Evolutionary conservation across 331 rosid genomes (phyloP), one percentile per base, ranked within the genome.

Genomic region (Quercus phellos): DNA sequence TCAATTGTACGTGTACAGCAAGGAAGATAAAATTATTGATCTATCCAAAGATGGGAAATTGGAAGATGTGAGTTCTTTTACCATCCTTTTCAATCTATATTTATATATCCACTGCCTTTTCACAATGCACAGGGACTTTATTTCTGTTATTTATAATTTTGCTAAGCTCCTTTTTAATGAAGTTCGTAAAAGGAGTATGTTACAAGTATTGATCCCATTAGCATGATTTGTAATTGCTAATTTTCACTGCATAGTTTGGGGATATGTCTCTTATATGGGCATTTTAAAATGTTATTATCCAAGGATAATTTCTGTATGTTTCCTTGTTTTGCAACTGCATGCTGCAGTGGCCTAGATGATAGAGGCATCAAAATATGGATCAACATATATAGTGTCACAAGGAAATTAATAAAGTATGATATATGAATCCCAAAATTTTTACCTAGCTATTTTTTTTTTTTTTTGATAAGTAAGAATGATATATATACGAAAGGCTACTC

Each of bases 11-110:
- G 99, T 90, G 42, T 82, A 86, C 86, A 90, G 77, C 85, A 90
- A 89, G 87, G 80, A 87, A 27, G 95, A 92, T 85, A 64, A 86
- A 74, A 80, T 88, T 74, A 89, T 94, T 84, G 86, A 77, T 82
- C 93, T 94, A 70, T 90, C 92, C 59, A 73, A 81, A 55, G 97
- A 88, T 70, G 92, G 86, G 87, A 94, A 88, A 85, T 77, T 89
- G 81, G 88, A 90, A 86, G 85, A 85, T 22, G 90, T 86, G 80
- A 84, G 90, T 79, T 85, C 50, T 24, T 54, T 64, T 22, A 29
- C 13, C 32, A 26, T 53, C 14, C 58, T 55, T 29, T 32, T 74
- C 16, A 18, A 66, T 32, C 46, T 66, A 18, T n/a, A 34, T 66
- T 66, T 34, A 14, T 34, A 13, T 9, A 5, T 63, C 14, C 66